A percentile compares a stretch with the other conserved stretches of the same genome.
Conservation (phyloP, 2,329 filamentous ascomycete species). For the Arthrobotrys sphaeroides region DNA sequence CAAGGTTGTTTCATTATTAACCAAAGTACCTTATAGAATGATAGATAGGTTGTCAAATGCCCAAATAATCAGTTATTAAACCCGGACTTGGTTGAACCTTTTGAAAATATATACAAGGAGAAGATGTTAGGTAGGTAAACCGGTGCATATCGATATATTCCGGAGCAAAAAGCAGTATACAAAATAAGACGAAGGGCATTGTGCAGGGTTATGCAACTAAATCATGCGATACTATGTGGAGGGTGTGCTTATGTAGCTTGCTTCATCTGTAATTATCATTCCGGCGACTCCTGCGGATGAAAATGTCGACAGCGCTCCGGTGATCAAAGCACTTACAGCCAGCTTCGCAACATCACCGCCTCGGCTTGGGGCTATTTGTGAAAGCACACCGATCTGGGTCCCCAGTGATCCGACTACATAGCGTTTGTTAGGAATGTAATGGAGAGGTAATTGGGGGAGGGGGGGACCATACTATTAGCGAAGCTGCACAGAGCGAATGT, state of each 20-base stretch:
- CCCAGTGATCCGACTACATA: slow-evolving; percentile 63
- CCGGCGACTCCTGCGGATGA: slow-evolving; percentile 64
- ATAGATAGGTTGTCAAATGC: no score
- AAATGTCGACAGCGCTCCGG: slow-evolving; percentile 65
- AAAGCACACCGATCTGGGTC: slow-evolving; percentile 66
- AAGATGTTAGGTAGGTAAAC: no score
- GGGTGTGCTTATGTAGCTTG: slow-evolving; percentile 21
- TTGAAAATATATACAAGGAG: no score
- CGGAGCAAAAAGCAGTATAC: no score
- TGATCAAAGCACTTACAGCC: slow-evolving; percentile 64
- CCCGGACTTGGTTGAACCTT: no score
- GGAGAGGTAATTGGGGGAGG: not conserved
- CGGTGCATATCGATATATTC: no score
- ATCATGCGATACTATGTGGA: not conserved
- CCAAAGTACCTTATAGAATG: no score
- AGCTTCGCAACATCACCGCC: slow-evolving; percentile 66
- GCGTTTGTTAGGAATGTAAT: not conserved
- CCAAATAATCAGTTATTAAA: no score
- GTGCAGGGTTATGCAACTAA: no score
- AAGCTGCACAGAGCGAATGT: slow-evolving; percentile 67
- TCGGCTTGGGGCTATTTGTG: slow-evolving; percentile 65
- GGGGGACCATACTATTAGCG: slow-evolving; percentile 62
- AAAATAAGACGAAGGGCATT: not conserved
- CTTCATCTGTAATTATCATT: slow-evolving; percentile 62
- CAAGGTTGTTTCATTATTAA: no score